Base-by-base conservation (phyloP, 2,329 filamentous ascomycete species). In the Hymenoscyphus repandus region DNA sequence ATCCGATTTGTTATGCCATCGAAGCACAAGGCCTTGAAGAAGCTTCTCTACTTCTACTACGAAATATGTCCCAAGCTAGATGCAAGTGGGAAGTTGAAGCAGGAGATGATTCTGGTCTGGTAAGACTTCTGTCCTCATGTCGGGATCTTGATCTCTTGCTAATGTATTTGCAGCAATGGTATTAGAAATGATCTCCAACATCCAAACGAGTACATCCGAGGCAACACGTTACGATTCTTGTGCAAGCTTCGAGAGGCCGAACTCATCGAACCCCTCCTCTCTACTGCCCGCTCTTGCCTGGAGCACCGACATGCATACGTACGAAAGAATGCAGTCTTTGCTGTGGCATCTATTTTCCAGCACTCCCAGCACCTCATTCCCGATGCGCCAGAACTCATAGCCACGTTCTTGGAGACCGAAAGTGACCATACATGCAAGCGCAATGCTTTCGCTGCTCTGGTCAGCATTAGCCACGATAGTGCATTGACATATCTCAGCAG, bases 1-100 rank as follows among this genome's bases (percentile, higher is more conserved):
- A 99, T 99, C 70, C 90, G 93, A 69, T 99, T 99, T 69, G 91
- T 99, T 64, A 99, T 99, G 93, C 93, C 93, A 12, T 96, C 90
- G 57, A 96, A 95, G 76, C 90, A 88, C 72, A 99, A 99, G 75
- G 77, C 86, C 38, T 77, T 99, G 64, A 99, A 99, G 82, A 99
- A 99, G 77, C 80, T 99, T 55, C 81, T 99, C 50, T 99, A 99
- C 74, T 93, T 99, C 71, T 99, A 99, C 76, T 96, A 97, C 69
- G 93, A 99, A 74, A 93, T 97, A 69, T 97, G 93, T 70, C 93
- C 92, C 37, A 99, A 99, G 75, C 84, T 90, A 52, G 93, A 99
- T 71, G 78, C 85, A 48, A 85, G 78, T 67, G 93, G 93, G 66
- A 99, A 97, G 79, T 76, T 99, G 58, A 96, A 96, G 78, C 93